Evolutionary conservation across 1,139 yeast genomes (phyloP), one percentile per base, ranked within the genome.

Genomic region (Kodamaea plutei): DNA sequence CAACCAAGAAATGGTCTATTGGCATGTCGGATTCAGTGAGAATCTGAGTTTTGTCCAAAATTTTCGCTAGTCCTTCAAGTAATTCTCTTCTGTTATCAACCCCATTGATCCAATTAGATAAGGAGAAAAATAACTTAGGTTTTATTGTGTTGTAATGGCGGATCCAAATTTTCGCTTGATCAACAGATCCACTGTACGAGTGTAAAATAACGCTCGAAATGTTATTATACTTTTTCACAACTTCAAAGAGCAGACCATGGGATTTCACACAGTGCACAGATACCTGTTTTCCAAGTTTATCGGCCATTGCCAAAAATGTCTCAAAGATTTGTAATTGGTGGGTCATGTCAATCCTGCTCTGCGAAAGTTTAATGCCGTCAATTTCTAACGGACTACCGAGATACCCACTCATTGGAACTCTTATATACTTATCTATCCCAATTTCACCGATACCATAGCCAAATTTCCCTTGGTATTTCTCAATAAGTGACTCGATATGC

Each of bases 181-280:
- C 94, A 0, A 66, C 47, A 3, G 93, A 79, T 1, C 96, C 97
- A n/a, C 87, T 76, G 52, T 77, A 89, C 0, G 96, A 85, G 50
- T 89, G 97, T 18, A 89, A 62, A 20, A 87, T 74, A 1, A 87
- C 58, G 2, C 63, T 48, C 1, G 63, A 47, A 6, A 60, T 45
- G 13, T 40, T 31, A 15, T 28, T 20, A 30, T 44, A 58, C 17
- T 49, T 25, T 29, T 32, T 43, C 15, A 76, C 60, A 1, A 57
- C 46, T 8, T 80, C 81, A 34, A 60, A 75, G 15, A 84, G 48
- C 7, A 61, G 49, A 1, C 84, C 84, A 44, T 81, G 89, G 6
- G 83, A 77, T 44, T 80, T 83, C 2, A 91, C 98, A 42, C 89
- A 84, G 50, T 91, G 98, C 0, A 91, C 43, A 2, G 96, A 85